Evolutionary conservation across 805 yeast genomes (phyloP), one percentile per base, ranked within the genome.

Genomic region (Brettanomyces anomalus): DNA sequence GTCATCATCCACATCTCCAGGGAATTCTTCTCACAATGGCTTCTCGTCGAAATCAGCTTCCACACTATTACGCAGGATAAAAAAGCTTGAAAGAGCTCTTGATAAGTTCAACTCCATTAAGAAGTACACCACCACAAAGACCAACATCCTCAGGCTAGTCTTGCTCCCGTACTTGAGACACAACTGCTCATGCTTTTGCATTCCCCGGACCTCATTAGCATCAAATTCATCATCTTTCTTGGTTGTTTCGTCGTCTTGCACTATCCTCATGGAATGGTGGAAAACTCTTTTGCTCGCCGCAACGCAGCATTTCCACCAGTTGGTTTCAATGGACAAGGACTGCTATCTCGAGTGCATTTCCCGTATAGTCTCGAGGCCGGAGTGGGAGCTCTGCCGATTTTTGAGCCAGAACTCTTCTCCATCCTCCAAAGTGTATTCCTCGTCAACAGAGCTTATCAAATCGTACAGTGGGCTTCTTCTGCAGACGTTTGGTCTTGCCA

Each of bases 321-420:
- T 73, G 15, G 62, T 75, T 1, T 58, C 69, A 4, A 55, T 70
- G 14, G 81, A 76, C 58, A 60, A 72, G 46, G 65, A 68, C 43
- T 79, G 78, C 26, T 74, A 71, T 52, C 55, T 73, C 36, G 83
- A 77, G 51, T 72, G 77, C 43, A 62, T 77, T 3, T 73, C 79
- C 4, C 55, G 80, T 41, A 67, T 77, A 11, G 46, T 74, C 6
- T 58, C 74, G 4, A 58, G 76, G 31, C 54, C 47, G 18, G 78
- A 75, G 52, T 77, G 81, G 80, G 33, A 45, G 5, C 10, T 24
- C 28, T 24, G 28, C 28, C 28, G 28, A 7, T 40, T 43, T 11
- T 21, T 40, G 6, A 42, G 28, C 17, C 26, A 42, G 39, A 30
- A 37, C 45, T 26, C 33, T n/a, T 37, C 47, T 0, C 26, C 43